Percentiles rank a stretch among this genome's conserved stretches.
Conservation (phyloP, 1,284 basidiomycete species). For the Leccinum fallax region DNA sequence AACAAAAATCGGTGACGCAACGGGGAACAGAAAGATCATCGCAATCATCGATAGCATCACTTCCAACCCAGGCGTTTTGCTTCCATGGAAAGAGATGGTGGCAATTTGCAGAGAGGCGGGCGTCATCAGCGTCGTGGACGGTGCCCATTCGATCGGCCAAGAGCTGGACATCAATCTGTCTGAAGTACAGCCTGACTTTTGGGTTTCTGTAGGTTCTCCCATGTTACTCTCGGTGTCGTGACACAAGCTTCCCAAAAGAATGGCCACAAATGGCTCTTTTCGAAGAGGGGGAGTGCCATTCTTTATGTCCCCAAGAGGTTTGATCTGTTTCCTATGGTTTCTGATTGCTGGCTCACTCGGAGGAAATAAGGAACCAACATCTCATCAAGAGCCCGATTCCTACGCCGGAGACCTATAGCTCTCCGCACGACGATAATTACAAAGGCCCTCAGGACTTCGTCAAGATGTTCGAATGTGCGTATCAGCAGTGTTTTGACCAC, state of each 20-base stretch:
- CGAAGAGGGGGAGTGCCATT: constrained; percentile 71
- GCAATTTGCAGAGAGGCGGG: constrained; percentile 67
- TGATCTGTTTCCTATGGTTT: constrained; percentile 13
- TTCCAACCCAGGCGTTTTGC: constrained; percentile 67
- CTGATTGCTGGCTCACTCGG: background rate
- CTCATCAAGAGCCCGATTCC: constrained; percentile 77
- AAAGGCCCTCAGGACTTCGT: constrained; percentile 48
- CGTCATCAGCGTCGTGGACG: constrained; percentile 77
- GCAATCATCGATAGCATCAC: constrained; percentile 78
- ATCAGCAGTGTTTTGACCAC: background rate
- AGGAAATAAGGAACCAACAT: constrained; percentile 60
- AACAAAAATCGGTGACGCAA: constrained; percentile 12
- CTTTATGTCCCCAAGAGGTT: constrained; percentile 81
- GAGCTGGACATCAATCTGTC: constrained; percentile 62
- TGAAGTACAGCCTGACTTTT: constrained; percentile 72
- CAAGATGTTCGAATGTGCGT: constrained; percentile 61
- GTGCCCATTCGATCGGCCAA: constrained; percentile 82
- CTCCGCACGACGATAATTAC: constrained; percentile 39
- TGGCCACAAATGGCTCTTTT: constrained; percentile 84
- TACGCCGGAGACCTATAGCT: constrained; percentile 63
- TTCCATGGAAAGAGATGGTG: constrained; percentile 84
- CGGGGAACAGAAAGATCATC: constrained; percentile 54
- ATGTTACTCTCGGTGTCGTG: background rate
- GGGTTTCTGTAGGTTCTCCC: constrained; percentile 60
- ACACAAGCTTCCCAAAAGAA: constrained; percentile 45